A percentile compares a stretch with the other conserved stretches of the same genome.
phyloP scores from a whole-genome alignment of 202 grass and related monocot genomes.

The Dendrocalamus latiflorus region DNA sequence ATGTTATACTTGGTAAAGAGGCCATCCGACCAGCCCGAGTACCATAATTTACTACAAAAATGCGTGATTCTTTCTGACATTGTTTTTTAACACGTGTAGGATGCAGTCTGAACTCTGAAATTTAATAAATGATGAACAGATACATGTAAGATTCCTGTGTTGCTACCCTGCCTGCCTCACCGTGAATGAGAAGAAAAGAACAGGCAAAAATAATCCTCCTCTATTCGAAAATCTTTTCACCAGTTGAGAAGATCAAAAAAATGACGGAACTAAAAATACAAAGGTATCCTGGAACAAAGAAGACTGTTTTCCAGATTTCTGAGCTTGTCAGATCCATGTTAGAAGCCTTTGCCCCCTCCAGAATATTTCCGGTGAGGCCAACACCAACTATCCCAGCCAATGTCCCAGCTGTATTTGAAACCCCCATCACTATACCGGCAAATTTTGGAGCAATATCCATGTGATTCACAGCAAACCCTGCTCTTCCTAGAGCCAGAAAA shows the following conservation, averaged over 20 bases:
- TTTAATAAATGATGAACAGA: conserved; percentile 2
- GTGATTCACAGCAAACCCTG: conserved; percentile 94
- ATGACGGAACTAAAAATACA: conserved; percentile 88
- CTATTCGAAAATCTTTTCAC: conserved; percentile 88
- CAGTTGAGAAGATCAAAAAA: conserved; percentile 83
- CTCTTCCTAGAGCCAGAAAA: conserved; percentile 80
- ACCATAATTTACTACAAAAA: neutral
- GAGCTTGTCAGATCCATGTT: conserved; percentile 66
- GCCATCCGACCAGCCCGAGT: neutral
- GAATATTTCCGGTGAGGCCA: conserved; percentile 71
- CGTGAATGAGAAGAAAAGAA: conserved; percentile 11
- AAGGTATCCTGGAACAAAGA: conserved; percentile 82
- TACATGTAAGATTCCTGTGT: conserved; percentile 22
- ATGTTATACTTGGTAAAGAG: neutral
- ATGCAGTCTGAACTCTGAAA: conserved; percentile 27
- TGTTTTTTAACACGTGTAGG: neutral
- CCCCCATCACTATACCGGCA: conserved; percentile 96
- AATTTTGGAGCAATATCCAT: conserved; percentile 96
- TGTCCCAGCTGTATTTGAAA: conserved; percentile 90
- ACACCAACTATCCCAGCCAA: conserved; percentile 86
- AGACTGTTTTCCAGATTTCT: conserved; percentile 76
- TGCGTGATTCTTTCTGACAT: neutral
- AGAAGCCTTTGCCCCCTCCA: conserved; percentile 68
- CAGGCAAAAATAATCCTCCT: neutral
- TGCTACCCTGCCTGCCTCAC: conserved; percentile 20